These are phyloP conservation scores for Eucalyptus regnans DNA, from an alignment of 345 rosid genomes.

Conservation along the genomic window DNA sequence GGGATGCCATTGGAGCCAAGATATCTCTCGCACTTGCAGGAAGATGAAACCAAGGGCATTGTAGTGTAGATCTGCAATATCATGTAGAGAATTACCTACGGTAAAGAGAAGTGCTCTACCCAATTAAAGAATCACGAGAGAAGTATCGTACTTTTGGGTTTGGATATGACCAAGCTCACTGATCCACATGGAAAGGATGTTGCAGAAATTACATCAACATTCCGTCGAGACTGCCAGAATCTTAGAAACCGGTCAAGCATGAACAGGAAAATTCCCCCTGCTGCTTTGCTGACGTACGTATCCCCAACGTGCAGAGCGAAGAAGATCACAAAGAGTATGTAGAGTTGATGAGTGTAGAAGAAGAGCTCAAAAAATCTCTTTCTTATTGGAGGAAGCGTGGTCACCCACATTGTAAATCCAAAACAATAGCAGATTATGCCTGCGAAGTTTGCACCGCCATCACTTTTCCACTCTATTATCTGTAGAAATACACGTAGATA, in stretches of 20 bases:
- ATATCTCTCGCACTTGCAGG: conserved; percentile 21
- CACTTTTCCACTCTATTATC: conserved; percentile 26
- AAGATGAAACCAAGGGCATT: conserved; percentile 39
- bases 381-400: conserved; percentile 24
- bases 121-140: background rate
- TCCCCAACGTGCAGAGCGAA: conserved; percentile 36
- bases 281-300: conserved; percentile 14
- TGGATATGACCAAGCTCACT: conserved; percentile 23
- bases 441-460: conserved; percentile 23
- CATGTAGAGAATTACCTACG: background rate
- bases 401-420: conserved; percentile 34
- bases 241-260: conserved; percentile 34
- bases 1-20: conserved; percentile 46
- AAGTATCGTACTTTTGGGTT: conserved; percentile 14
- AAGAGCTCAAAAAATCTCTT: conserved; percentile 29
- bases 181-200: conserved; percentile 28
- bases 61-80: conserved; percentile 17
- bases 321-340: conserved; percentile 28
- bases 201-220: conserved; percentile 25
- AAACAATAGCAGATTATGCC: conserved; percentile 25
- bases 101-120: background rate
- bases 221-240: conserved; percentile 31
- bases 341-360: conserved; percentile 44
- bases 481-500: background rate
- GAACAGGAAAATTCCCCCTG: conserved; percentile 26